Percentiles rank a stretch among this genome's conserved stretches.
These are phyloP conservation scores for Lactifluus echinatus DNA, from an alignment of 768 basidiomycete species.

Conservation along the genomic window DNA sequence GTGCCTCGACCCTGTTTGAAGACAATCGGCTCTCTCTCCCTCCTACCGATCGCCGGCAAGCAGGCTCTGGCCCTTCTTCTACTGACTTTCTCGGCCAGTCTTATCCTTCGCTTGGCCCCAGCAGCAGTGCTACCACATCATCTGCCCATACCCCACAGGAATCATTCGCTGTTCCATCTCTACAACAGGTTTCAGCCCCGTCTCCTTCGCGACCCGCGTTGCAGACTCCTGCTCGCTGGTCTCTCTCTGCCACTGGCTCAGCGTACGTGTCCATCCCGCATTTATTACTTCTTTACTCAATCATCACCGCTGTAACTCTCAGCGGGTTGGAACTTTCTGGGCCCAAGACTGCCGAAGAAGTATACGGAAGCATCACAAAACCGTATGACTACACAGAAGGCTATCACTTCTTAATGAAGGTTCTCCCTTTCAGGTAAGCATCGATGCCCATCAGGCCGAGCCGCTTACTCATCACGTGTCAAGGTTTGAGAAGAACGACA, in stretches of 20 bases:
- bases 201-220: conserved; percentile 5
- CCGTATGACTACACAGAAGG: conserved; percentile 96
- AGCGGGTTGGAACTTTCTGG: conserved; percentile 15
- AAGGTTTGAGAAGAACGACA: conserved; percentile 95
- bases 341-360: conserved; percentile 31
- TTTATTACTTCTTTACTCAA: conserved; percentile 8
- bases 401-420: conserved; percentile 95
- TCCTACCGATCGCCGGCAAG: conserved; percentile 1
- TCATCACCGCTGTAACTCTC: background rate
- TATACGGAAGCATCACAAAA: conserved; percentile 54
- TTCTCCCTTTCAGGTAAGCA: conserved; percentile 75
- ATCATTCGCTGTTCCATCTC: background rate
- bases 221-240: conserved; percentile 19
- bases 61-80: background rate
- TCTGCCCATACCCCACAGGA: conserved; percentile 3
- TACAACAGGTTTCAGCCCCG: background rate
- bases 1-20: conserved; percentile 5
- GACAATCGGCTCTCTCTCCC: background rate
- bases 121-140: background rate
- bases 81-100: conserved; percentile 15
- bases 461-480: background rate
- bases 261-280: conserved; percentile 8
- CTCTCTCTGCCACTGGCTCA: conserved; percentile 14
- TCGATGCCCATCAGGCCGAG: background rate
- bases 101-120: background rate